Base-by-base conservation (phyloP, 345 rosid genomes). In the Punica granatum region DNA sequence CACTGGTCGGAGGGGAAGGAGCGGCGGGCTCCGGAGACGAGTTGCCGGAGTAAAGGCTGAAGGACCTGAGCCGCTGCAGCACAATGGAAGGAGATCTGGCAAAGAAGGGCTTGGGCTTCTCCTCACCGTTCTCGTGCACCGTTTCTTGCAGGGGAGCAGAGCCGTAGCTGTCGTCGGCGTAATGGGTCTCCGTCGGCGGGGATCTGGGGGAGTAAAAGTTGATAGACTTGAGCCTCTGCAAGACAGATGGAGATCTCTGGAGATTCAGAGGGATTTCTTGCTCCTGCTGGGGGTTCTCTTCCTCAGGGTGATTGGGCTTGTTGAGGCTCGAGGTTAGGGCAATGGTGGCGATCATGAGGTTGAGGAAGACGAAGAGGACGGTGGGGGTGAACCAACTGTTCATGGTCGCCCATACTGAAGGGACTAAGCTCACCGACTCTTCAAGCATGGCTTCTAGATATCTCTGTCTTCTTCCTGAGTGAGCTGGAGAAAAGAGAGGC, bases 381-480 rank as follows among this genome's bases (percentile, higher is more conserved):
- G 93, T 73, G 0, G 96, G 92, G 15, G 96, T 88, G 46, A 84
- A 84, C 93, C 96, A 89, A 72, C 93, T 89, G 81, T 75, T 79
- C 75, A 89, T 70, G 35, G 86, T 77, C 42, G 87, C 85, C 81
- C 89, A 82, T 70, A 89, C 44, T 42, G 96, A 83, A 28, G 83
- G 83, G n/a, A 73, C 61, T 43, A 81, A 65, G 23, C 84, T 35
- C 32, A 72, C 19, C 6, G 89, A 76, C 74, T 72, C 83, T 62
- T 75, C 86, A 30, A 87, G 64, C 89, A 88, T 86, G 21, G 77
- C 67, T 26, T 56, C 60, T 37, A 5, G 5, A 11, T 37, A 4
- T 26, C 33, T 26, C 2, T 56, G 30, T 28, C 60, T 2, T 41
- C 34, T n/a, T 64, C 44, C 60, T 30, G 31, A 28, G 36, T 32